A percentile compares a stretch with the other conserved stretches of the same genome.
These are phyloP conservation scores for Dalbergia oliveri DNA, from an alignment of 306 rosid species.

Conservation along the genomic window DNA sequence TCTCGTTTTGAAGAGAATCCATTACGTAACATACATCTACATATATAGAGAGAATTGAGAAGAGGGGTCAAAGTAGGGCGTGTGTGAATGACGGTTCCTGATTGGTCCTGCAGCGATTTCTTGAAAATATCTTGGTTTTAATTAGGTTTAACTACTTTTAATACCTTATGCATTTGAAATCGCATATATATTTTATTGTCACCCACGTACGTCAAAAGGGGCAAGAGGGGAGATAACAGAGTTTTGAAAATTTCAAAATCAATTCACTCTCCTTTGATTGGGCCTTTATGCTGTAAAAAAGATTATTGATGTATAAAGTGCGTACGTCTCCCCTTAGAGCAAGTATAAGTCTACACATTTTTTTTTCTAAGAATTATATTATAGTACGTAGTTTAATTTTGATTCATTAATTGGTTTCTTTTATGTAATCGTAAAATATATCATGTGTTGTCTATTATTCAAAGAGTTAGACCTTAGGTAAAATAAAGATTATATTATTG, in stretches of 20 bases:
- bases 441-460: too few relatives aligned
- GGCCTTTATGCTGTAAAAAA: too few relatives aligned
- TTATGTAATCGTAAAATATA: not conserved
- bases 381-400: not conserved
- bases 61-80: conserved; percentile 20
- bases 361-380: too few relatives aligned
- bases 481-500: too few relatives aligned
- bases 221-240: not conserved
- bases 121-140: not conserved
- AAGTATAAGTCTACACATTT: too few relatives aligned
- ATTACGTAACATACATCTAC: not conserved
- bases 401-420: not conserved
- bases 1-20: not conserved
- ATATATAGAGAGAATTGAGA: not conserved
- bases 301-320: too few relatives aligned
- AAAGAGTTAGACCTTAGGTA: too few relatives aligned
- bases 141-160: not conserved
- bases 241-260: too few relatives aligned
- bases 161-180: not conserved
- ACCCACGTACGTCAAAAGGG: not conserved
- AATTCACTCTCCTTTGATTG: too few relatives aligned
- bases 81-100: conserved; percentile 2
- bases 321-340: too few relatives aligned
- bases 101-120: conserved; percentile 16
- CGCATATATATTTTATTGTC: not conserved